Evolutionary conservation across 2,329 filamentous ascomycete genomes (phyloP).

Genomic region (Pseudocercospora musae): DNA sequence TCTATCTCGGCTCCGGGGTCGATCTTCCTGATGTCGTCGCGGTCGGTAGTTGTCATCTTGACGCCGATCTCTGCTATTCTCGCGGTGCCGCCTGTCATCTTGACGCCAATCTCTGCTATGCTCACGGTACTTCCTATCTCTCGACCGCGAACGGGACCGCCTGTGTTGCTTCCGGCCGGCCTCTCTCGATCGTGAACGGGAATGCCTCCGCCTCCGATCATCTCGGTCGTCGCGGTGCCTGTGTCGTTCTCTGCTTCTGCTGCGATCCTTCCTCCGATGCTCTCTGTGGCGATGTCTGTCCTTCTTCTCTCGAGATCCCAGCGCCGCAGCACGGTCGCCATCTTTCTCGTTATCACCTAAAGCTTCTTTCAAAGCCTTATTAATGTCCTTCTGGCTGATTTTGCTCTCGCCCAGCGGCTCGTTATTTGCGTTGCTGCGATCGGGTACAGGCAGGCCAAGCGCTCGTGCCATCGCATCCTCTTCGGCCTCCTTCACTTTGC

Average conservation of each 20-base stretch:
- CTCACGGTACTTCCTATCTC: conserved; percentile 21
- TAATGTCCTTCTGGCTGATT: conserved; percentile 53
- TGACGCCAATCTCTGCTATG: conserved; percentile 19
- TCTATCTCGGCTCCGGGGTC: conserved; percentile 12
- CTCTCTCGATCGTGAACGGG: conserved; percentile 22
- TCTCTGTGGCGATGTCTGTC: conserved; percentile 22
- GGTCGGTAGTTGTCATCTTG: conserved; percentile 9
- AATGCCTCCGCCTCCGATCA: conserved; percentile 24
- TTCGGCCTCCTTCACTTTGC: conserved; percentile 82
- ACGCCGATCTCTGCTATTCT: conserved; percentile 20
- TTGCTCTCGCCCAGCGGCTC: conserved; percentile 56
- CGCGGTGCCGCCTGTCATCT: conserved; percentile 17
- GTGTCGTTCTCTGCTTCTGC: conserved; percentile 24
- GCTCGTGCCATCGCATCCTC: conserved; percentile 85
- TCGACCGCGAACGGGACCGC: conserved; percentile 21
- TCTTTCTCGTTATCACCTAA: conserved; percentile 38
- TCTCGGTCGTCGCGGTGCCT: conserved; percentile 21
- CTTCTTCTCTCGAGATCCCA: conserved; percentile 15
- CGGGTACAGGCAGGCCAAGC: conserved; percentile 72
- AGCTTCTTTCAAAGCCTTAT: conserved; percentile 51
- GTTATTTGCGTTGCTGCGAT: conserved; percentile 62
- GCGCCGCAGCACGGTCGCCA: conserved; percentile 30
- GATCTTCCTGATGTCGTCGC: conserved; percentile 15
- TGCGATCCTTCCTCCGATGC: conserved; percentile 25
- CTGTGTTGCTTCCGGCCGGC: conserved; percentile 4